Evolutionary conservation across 257 asterid species (phyloP).

Genomic region (Eucommia ulmoides): DNA sequence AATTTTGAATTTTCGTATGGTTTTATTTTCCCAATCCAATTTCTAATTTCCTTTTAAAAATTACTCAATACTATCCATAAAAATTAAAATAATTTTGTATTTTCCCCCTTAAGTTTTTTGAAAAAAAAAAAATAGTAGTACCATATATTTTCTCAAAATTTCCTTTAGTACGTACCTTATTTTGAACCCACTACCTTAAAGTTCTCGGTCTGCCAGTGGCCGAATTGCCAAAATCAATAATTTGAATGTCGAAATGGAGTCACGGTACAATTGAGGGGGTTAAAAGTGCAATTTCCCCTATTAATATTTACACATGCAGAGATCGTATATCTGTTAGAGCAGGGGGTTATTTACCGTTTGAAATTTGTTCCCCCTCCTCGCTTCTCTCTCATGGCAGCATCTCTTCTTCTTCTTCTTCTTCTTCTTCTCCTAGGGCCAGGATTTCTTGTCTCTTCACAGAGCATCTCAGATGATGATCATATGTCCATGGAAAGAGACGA

Average conservation of each 20-base stretch:
- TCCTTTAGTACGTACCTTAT: no score
- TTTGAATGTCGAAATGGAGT: neutral
- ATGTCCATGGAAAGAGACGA: slow-evolving; percentile 42
- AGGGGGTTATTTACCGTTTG: neutral
- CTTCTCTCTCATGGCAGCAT: neutral
- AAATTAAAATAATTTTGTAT: no score
- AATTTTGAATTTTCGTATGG: no score
- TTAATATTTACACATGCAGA: no score
- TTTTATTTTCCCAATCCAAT: no score
- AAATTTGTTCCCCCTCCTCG: neutral
- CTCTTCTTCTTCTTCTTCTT: neutral
- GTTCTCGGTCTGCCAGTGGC: neutral
- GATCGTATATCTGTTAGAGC: neutral
- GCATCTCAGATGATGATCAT: neutral
- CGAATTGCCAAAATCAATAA: no score
- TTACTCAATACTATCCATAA: no score
- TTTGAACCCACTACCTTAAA: no score
- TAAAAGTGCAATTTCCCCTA: neutral
- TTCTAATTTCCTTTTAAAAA: no score
- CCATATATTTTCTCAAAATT: no score
- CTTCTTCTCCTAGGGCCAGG: slow-evolving; percentile 16
- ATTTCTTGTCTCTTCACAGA: slow-evolving; percentile 13
- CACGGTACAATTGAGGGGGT: neutral
- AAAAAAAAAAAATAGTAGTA: no score
- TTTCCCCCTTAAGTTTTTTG: no score